Base-by-base conservation (phyloP, 768 basidiomycete species). In the Suillus luteus region DNA sequence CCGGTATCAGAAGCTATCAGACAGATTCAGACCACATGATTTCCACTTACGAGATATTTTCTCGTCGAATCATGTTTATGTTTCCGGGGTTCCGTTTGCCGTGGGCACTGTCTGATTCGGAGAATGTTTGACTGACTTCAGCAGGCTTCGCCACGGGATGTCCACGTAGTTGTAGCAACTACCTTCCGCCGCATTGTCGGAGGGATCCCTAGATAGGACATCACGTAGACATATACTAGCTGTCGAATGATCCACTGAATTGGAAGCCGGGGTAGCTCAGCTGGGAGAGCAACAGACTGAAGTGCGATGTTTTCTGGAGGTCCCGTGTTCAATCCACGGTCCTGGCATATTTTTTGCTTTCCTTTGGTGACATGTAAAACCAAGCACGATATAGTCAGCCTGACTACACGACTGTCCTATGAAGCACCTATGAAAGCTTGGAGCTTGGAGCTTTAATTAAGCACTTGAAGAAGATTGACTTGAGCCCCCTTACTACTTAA, bases 271-370 rank as follows among this genome's bases (percentile, higher is more conserved):
- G 70, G 66, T 74, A 77, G 73, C 75, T 75, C 72, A 71, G 74
- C 69, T 76, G 75, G 73, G 75, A 77, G 76, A 77, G 76, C 75
- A 73, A 69, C 70, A 77, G 75, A 78, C 76, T 72, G 72, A 71
- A 75, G 73, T 55, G 8, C 2, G 52, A 27, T 59, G 67, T 27
- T 60, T 71, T 80, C 76, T 79, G 75, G 74, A 79, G 77, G 79
- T 79, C 79, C 76, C 76, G 72, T 75, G 77, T 78, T 79, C 78
- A 74, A 79, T 75, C 78, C 78, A 76, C 76, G 77, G 77, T 79
- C 73, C 68, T 76, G 76, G 78, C 79, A 80, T 72, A 31, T 61
- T 44, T 71, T 68, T 70, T 64, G n/a, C 0, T 14, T 40, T 49
- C 49, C 55, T 62, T 60, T 60, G 19, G 24, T 3, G 24, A 49